A percentile compares a stretch with the other conserved stretches of the same genome.
phyloP scores from a whole-genome alignment of 495 filamentous ascomycete species.

The Hypomontagnella submonticulosa region DNA sequence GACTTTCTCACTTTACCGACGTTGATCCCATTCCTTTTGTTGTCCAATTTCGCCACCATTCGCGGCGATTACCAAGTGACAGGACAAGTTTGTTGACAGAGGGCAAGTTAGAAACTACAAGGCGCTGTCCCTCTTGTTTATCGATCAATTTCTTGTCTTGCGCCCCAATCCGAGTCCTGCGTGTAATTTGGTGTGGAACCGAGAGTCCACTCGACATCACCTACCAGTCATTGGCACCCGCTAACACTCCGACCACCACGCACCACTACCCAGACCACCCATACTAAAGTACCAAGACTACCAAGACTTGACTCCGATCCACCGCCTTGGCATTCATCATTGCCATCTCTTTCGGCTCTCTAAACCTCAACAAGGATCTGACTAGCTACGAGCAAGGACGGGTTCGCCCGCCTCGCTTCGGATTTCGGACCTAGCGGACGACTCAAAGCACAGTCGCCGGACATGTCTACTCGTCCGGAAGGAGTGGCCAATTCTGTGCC shows the following conservation, averaged over 20 bases:
- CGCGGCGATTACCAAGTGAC: constrained; percentile 10
- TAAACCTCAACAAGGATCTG: constrained; percentile 21
- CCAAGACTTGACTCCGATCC: constrained; percentile 6
- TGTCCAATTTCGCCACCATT: not conserved
- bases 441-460: constrained; percentile 3
- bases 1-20: not conserved
- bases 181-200: constrained; percentile 30
- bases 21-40: constrained; percentile 3
- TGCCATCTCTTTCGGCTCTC: constrained; percentile 23
- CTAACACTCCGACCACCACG: not conserved
- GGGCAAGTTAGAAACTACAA: not conserved
- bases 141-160: constrained; percentile 11
- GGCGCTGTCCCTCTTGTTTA: constrained; percentile 26
- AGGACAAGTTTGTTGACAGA: constrained; percentile 15
- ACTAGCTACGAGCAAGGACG: constrained; percentile 7
- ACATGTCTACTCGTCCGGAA: constrained; percentile 23
- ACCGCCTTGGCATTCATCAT: constrained; percentile 46
- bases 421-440: constrained; percentile 12
- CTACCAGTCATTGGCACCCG: no score
- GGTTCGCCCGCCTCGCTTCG: constrained; percentile 7
- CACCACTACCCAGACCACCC: constrained; percentile 11
- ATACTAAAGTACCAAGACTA: not conserved
- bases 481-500: constrained; percentile 14
- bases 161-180: constrained; percentile 21
- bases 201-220: not conserved